Evolutionary conservation across 169 alveolate genomes (phyloP).

Genomic region (Plasmodium vinckei): DNA sequence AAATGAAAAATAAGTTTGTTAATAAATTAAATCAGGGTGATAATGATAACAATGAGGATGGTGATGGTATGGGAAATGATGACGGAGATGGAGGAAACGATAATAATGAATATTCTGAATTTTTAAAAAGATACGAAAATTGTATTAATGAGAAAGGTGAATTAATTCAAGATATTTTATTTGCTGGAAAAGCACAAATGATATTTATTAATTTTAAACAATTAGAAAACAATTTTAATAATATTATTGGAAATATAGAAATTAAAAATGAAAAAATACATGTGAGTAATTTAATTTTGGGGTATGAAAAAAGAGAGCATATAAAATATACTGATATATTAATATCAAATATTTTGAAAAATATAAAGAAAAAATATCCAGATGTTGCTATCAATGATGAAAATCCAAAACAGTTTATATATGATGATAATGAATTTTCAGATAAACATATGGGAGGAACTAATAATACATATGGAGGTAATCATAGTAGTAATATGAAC

Average conservation of each 20-base stretch:
- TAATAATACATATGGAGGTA: neutral
- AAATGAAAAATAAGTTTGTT: slow-evolving; percentile 7
- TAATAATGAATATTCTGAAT: slow-evolving; percentile 65
- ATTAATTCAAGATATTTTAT: slow-evolving; percentile 57
- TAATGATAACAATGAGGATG: neutral
- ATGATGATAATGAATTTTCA: slow-evolving; percentile 21
- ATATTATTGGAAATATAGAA: slow-evolving; percentile 55
- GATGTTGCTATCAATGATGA: slow-evolving; percentile 71
- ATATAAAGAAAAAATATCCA: slow-evolving; percentile 68
- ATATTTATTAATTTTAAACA: slow-evolving; percentile 73
- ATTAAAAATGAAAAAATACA: slow-evolving; percentile 59
- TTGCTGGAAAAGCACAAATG: slow-evolving; percentile 73
- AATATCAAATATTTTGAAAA: slow-evolving; percentile 66
- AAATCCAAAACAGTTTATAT: slow-evolving; percentile 58
- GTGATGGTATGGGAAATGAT: neutral
- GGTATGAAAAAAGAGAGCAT: slow-evolving; percentile 68
- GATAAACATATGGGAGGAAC: slow-evolving; percentile 1
- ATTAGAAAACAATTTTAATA: slow-evolving; percentile 58
- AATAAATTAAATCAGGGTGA: neutral
- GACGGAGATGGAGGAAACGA: slow-evolving; percentile 5
- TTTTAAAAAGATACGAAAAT: slow-evolving; percentile 69
- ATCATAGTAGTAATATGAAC: neutral
- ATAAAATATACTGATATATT: slow-evolving; percentile 68
- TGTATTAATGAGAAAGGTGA: slow-evolving; percentile 74
- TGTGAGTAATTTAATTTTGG: slow-evolving; percentile 58